These are phyloP conservation scores for Kuraishia capsulata DNA, from an alignment of 805 yeast genomes.

Conservation along the genomic window DNA sequence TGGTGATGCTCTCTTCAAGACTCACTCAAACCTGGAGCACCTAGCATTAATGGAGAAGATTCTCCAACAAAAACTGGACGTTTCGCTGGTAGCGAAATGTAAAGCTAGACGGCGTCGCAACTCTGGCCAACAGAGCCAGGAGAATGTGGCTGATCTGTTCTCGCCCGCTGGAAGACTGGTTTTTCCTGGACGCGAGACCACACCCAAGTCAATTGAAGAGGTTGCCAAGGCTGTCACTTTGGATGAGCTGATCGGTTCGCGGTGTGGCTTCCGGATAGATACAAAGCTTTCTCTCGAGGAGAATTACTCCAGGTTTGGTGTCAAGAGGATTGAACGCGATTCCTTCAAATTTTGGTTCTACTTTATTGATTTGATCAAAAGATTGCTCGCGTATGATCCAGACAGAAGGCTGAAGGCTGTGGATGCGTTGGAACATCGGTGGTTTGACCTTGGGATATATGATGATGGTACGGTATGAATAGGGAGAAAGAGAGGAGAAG, in stretches of 20 bases:
- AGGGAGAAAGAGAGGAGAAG: neutral
- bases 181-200: slow-evolving; percentile 27
- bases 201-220: slow-evolving; percentile 24
- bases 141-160: slow-evolving; percentile 19
- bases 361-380: slow-evolving; percentile 47
- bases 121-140: slow-evolving; percentile 6
- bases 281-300: slow-evolving; percentile 14
- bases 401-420: slow-evolving; percentile 41
- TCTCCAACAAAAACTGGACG: slow-evolving; percentile 43
- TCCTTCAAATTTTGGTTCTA: slow-evolving; percentile 77
- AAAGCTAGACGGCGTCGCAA: slow-evolving; percentile 10
- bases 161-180: slow-evolving; percentile 18
- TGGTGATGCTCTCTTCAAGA: slow-evolving; percentile 91
- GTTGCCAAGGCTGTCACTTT: slow-evolving; percentile 21
- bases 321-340: slow-evolving; percentile 33
- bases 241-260: slow-evolving; percentile 17
- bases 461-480: slow-evolving; percentile 38
- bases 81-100: slow-evolving; percentile 22
- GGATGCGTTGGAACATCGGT: slow-evolving; percentile 54
- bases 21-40: slow-evolving; percentile 92
- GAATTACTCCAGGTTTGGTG: slow-evolving; percentile 11
- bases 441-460: slow-evolving; percentile 59
- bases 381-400: slow-evolving; percentile 41
- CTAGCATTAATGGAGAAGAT: slow-evolving; percentile 90
- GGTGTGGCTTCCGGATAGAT: slow-evolving; percentile 19